Conservation (phyloP, 2,329 filamentous ascomycete genomes). For the Trichothecium roseum region DNA sequence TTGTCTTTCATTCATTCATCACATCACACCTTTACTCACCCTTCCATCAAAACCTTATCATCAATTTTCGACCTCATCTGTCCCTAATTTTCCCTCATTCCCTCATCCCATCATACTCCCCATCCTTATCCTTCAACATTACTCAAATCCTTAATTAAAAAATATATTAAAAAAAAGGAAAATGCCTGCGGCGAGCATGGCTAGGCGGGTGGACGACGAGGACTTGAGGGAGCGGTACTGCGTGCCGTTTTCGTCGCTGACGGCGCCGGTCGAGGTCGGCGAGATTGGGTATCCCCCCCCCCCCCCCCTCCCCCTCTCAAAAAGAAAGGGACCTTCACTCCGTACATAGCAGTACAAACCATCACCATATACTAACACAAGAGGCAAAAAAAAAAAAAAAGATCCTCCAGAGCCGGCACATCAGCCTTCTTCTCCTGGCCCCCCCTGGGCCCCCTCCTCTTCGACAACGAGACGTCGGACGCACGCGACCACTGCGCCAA, state of each 20-base stretch:
- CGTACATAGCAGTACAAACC: background rate
- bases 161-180: too few relatives aligned
- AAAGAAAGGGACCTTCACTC: too few relatives aligned
- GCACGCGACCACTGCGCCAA: conserved; percentile 72
- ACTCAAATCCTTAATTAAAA: too few relatives aligned
- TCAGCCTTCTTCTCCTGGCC: conserved; percentile 50
- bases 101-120: too few relatives aligned
- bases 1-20: too few relatives aligned
- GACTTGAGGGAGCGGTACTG: conserved; percentile 27
- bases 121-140: too few relatives aligned
- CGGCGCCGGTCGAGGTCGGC: conserved; percentile 33
- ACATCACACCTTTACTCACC: too few relatives aligned
- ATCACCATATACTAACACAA: background rate
- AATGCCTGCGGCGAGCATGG: background rate
- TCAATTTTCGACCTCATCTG: too few relatives aligned
- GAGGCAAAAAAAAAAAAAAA: conserved; percentile 1
- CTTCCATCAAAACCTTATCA: too few relatives aligned
- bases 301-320: too few relatives aligned
- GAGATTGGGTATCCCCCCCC: conserved; percentile 23
- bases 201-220: conserved; percentile 27
- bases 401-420: conserved; percentile 15
- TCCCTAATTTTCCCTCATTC: too few relatives aligned
- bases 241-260: conserved; percentile 25
- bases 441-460: conserved; percentile 55
- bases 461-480: conserved; percentile 65